Conservation (phyloP, 345 rosid genomes). For the Pistacia vera region DNA sequence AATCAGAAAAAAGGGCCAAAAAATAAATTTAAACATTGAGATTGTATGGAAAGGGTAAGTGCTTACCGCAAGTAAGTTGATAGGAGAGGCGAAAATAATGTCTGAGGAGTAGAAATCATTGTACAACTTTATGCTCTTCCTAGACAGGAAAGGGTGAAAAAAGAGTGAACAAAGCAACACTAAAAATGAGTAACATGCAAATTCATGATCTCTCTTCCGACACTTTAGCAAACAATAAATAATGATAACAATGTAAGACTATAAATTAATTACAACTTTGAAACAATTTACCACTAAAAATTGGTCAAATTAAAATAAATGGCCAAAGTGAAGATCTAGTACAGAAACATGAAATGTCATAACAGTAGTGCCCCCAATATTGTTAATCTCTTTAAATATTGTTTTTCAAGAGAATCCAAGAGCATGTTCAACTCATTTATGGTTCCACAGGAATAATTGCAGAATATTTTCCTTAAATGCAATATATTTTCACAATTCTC, state of each 20-base stretch:
- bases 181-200: constrained; percentile 6
- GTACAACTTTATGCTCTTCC: constrained; percentile 80
- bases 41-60: constrained; percentile 16
- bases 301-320: not conserved
- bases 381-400: not conserved
- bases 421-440: constrained; percentile 1
- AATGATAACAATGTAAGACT: not conserved
- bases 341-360: not conserved
- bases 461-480: not conserved
- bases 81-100: constrained; percentile 88
- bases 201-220: not conserved
- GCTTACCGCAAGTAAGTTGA: constrained; percentile 64
- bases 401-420: constrained; percentile 1
- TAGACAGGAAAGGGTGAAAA: constrained; percentile 27
- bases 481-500: not conserved
- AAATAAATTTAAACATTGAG: not conserved
- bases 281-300: not conserved
- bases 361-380: constrained; percentile 1
- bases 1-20: constrained; percentile 5
- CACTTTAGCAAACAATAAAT: too few species aligned
- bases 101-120: constrained; percentile 90
- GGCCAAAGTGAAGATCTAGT: not conserved
- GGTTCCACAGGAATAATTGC: not conserved
- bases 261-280: not conserved
- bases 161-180: not conserved